Evolutionary conservation across 108 stramenopile genomes (phyloP).

Genomic region (Epipyxis sp.): DNA sequence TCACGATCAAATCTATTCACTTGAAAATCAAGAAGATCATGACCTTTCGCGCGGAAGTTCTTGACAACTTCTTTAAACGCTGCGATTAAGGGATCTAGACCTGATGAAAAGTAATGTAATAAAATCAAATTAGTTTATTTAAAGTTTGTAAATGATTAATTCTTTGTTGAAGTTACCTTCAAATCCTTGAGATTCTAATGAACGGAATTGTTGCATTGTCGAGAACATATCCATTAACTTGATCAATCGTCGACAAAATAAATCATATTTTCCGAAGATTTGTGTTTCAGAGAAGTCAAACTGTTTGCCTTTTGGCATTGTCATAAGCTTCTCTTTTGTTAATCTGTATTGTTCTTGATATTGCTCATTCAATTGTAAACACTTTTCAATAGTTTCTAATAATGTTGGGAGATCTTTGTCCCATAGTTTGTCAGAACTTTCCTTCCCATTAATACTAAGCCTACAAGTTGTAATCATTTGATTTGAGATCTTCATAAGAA

Average conservation of each 20-base stretch:
- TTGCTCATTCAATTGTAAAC: conserved; percentile 56
- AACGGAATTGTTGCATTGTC: conserved; percentile 59
- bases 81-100: conserved; percentile 45
- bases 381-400: conserved; percentile 44
- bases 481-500: conserved; percentile 64
- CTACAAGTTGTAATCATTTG: conserved; percentile 57
- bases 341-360: conserved; percentile 61
- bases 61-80: conserved; percentile 48
- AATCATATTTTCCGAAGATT: conserved; percentile 62
- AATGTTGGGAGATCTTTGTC: conserved; percentile 43
- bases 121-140: too few relatives aligned
- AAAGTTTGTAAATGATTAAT: too few relatives aligned
- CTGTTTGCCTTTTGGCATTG: conserved; percentile 56
- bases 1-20: conserved; percentile 62
- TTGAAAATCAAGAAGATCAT: conserved; percentile 62
- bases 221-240: conserved; percentile 63
- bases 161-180: too few relatives aligned
- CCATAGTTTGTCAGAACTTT: conserved; percentile 48
- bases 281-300: conserved; percentile 61
- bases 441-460: conserved; percentile 45
- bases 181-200: conserved; percentile 6
- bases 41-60: conserved; percentile 49
- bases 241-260: conserved; percentile 61
- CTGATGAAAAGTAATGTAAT: too few relatives aligned
- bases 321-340: conserved; percentile 54